phyloP scores from a whole-genome alignment of 2,329 filamentous ascomycete species.

The Neocucurbitaria cava region DNA sequence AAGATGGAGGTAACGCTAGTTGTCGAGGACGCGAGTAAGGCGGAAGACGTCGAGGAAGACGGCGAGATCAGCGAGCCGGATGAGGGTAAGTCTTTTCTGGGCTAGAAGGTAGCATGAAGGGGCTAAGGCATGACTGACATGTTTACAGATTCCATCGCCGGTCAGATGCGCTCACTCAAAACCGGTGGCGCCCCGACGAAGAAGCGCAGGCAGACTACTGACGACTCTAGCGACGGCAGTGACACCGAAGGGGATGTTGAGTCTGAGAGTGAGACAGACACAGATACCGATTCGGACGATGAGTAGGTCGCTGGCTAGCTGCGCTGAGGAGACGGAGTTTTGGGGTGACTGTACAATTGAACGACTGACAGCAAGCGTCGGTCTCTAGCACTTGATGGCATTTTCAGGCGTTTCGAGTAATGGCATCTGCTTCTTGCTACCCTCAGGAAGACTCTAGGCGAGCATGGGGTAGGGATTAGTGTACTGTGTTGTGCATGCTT shows the following conservation, averaged over 20 bases:
- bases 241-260: slow-evolving; percentile 69
- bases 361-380: slow-evolving; percentile 5
- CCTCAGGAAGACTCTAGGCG: slow-evolving; percentile 8
- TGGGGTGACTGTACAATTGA: slow-evolving; percentile 16
- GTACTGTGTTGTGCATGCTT: slow-evolving; percentile 20
- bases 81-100: slow-evolving; percentile 73
- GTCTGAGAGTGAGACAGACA: slow-evolving; percentile 59
- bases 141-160: slow-evolving; percentile 78
- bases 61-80: slow-evolving; percentile 98
- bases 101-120: background rate
- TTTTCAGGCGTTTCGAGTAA: slow-evolving; percentile 36
- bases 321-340: slow-evolving; percentile 8
- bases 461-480: slow-evolving; percentile 9
- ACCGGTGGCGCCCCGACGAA: slow-evolving; percentile 64
- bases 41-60: slow-evolving; percentile 78
- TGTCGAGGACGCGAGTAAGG: slow-evolving; percentile 89
- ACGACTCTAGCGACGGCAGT: slow-evolving; percentile 68
- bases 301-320: slow-evolving; percentile 33
- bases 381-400: slow-evolving; percentile 20
- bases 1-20: slow-evolving; percentile 89
- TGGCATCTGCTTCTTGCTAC: slow-evolving; percentile 10
- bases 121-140: slow-evolving; percentile 28
- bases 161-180: slow-evolving; percentile 89
- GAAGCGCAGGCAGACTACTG: slow-evolving; percentile 65
- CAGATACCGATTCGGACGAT: slow-evolving; percentile 52